phyloP scores from a whole-genome alignment of 1,139 yeast genomes.

The Blastobotrys aristatus region DNA sequence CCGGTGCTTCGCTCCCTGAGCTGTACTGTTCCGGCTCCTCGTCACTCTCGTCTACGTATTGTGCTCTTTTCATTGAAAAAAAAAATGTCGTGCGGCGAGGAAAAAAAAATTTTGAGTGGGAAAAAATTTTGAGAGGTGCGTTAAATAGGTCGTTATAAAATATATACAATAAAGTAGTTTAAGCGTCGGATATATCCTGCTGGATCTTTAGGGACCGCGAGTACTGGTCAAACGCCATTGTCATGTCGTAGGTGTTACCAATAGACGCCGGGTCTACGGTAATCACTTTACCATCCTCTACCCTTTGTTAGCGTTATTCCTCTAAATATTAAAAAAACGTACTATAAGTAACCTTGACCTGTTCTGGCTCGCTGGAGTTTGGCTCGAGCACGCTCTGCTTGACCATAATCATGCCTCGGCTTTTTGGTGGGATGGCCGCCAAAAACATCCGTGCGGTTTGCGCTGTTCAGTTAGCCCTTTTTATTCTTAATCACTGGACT shows the following conservation, averaged over 20 bases:
- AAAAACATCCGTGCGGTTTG: slow-evolving; percentile 77
- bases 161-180: too few relatives aligned
- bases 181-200: slow-evolving; percentile 34
- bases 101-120: too few relatives aligned
- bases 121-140: too few relatives aligned
- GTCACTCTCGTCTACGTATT: slow-evolving; percentile 1
- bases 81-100: background rate
- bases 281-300: slow-evolving; percentile 67
- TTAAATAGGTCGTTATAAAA: too few relatives aligned
- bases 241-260: slow-evolving; percentile 32
- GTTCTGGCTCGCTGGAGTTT: slow-evolving; percentile 46
- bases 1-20: background rate
- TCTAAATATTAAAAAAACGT: slow-evolving; percentile 22
- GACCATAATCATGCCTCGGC: slow-evolving; percentile 29
- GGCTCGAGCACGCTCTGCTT: slow-evolving; percentile 29
- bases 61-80: slow-evolving; percentile 4
- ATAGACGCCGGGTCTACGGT: slow-evolving; percentile 59
- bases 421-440: slow-evolving; percentile 65
- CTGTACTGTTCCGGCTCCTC: background rate
- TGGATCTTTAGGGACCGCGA: slow-evolving; percentile 53
- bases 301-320: slow-evolving; percentile 2
- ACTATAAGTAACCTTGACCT: slow-evolving; percentile 67
- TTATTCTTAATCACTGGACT: slow-evolving; percentile 24
- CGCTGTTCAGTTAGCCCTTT: slow-evolving; percentile 37
- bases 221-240: slow-evolving; percentile 46